Base-by-base conservation (phyloP, 164 flowering plant genomes). In the Umbellularia californica region DNA sequence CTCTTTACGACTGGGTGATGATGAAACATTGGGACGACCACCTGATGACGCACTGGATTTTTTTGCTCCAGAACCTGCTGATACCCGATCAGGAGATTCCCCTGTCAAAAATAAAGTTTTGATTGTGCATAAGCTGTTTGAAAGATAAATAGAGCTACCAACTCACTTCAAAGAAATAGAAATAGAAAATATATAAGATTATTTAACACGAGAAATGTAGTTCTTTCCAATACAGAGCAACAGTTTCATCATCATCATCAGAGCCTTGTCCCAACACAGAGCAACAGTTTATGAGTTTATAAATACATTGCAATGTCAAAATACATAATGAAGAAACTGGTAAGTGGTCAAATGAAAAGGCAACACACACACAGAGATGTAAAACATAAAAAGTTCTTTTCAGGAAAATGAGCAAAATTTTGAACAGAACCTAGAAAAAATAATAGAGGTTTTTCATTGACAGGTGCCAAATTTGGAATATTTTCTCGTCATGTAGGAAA, bases 21-120 rank as follows among this genome's bases (percentile, higher is more conserved):
- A 68, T 30, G 79, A 77, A 23, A 33, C 15, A 13, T 24, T 66
- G 12, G 88, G 23, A 79, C 86, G 85, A 71, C 88, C 80, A 52
- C 88, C 87, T 50, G 93, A 85, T 64, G 97, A 89, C 35, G 79
- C 80, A 78, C 90, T 88, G 63, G 97, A 88, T 50, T 88, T 84
- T 78, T 85, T 91, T 63, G 93, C 83, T 70, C 89, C 93, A 80
- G 98, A 94, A 73, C 82, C 94, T 20, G 87, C 79, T 23, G 97
- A 92, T 33, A 86, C 90, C 76, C 72, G 86, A 78, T 88, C 97
- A 23, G 94, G 90, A 75, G 91, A 90, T 74, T 79, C 82, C 79
- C 96, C 98, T 94, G 50, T 50, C 23, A 65, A 50, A 47, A 25
- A 30, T n/a, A n/a, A 47, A 72, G 30, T 64, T 13, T 70, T 50